phyloP scores from a whole-genome alignment of 106 monocot species.

The Acanthochlamys bracteata region DNA sequence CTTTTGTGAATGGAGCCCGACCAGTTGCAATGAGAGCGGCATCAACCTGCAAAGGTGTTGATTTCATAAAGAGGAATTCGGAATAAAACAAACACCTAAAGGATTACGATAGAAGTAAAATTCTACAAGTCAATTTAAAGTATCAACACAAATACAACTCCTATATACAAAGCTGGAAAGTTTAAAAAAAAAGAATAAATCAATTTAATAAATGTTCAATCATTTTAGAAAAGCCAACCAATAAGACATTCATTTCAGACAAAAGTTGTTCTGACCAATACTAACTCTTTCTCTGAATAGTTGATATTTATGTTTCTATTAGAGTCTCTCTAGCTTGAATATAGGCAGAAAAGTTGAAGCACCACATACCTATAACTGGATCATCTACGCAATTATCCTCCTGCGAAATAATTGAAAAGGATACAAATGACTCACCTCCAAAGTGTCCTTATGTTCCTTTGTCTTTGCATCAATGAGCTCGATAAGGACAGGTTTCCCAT shows the following conservation, averaged over 20 bases:
- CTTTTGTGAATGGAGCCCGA: constrained; percentile 93
- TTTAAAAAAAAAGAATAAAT: too few relatives aligned
- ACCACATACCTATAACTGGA: too few relatives aligned
- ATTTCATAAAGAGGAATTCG: not conserved
- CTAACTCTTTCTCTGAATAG: too few relatives aligned
- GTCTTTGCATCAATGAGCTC: constrained; percentile 98
- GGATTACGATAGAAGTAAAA: not conserved
- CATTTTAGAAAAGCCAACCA: too few relatives aligned
- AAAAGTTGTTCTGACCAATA: too few relatives aligned
- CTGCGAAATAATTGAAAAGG: not conserved
- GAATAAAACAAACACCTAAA: not conserved
- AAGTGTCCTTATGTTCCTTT: constrained; percentile 70
- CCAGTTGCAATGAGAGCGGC: constrained; percentile 98
- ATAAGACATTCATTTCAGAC: too few relatives aligned
- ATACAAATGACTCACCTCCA: constrained; percentile 41
- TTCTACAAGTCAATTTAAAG: not conserved
- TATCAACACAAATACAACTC: too few relatives aligned
- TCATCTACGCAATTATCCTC: not conserved
- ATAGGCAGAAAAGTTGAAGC: too few relatives aligned
- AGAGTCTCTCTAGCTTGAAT: too few relatives aligned
- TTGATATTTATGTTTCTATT: too few relatives aligned
- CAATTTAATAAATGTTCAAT: too few relatives aligned
- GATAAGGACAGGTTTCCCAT: constrained; percentile 94
- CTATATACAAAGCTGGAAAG: too few relatives aligned
- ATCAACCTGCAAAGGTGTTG: constrained; percentile 55